Evolutionary conservation across 352 stramenopile genomes (phyloP).

Genomic region (Discostella stelligera): DNA sequence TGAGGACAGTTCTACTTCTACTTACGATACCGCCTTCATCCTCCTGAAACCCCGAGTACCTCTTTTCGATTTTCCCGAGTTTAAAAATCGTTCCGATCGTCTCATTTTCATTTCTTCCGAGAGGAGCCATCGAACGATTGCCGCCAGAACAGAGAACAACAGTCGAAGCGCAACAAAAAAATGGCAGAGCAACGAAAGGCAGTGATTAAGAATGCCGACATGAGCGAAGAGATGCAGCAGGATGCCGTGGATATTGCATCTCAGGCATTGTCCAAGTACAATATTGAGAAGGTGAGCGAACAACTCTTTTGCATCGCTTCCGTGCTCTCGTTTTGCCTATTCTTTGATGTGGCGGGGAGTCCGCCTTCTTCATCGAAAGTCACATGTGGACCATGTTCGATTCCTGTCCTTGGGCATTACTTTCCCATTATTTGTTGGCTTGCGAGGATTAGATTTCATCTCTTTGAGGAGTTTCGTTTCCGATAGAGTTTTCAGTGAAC

Average conservation of each 20-base stretch:
- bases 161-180: constrained; percentile 10
- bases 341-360: background rate
- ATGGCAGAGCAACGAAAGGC: constrained; percentile 91
- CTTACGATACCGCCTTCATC: too few relatives aligned
- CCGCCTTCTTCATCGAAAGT: background rate
- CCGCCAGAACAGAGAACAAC: background rate
- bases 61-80: background rate
- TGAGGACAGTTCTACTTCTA: too few relatives aligned
- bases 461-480: too few relatives aligned
- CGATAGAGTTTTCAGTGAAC: too few relatives aligned
- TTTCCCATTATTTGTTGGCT: background rate
- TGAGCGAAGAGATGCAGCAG: constrained; percentile 99
- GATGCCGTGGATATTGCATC: constrained; percentile 97
- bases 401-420: background rate
- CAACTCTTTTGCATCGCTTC: background rate
- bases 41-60: too few relatives aligned
- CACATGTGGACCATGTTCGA: background rate
- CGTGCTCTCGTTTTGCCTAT: background rate
- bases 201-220: constrained; percentile 99
- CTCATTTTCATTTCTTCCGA: background rate
- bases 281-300: constrained; percentile 95
- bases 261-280: constrained; percentile 98
- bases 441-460: too few relatives aligned
- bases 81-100: background rate
- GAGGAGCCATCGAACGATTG: background rate